Conservation (phyloP, 352 stramenopile genomes). For the Phytopythium aichiense region DNA sequence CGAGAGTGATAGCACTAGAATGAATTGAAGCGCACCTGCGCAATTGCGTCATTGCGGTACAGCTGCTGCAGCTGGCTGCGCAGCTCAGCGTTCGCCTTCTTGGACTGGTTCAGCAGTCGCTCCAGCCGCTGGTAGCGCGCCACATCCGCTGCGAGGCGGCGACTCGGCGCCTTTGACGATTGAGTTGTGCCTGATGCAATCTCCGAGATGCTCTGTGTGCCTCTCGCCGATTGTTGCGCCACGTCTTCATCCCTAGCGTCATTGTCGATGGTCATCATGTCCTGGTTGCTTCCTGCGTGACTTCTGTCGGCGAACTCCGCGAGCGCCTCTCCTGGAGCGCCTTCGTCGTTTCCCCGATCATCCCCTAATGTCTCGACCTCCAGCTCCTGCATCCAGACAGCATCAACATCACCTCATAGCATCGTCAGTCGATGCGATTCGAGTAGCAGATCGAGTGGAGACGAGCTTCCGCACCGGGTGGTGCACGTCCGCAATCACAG, state of each 20-base stretch:
- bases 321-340: too few relatives aligned
- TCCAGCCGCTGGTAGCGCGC: conserved; percentile 13
- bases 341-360: too few relatives aligned
- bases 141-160: background rate
- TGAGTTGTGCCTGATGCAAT: background rate
- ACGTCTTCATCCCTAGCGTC: background rate
- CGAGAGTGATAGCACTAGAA: background rate
- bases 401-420: too few relatives aligned
- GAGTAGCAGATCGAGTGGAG: too few relatives aligned
- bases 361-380: too few relatives aligned
- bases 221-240: background rate
- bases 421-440: too few relatives aligned
- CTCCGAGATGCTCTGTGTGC: background rate
- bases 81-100: conserved; percentile 43
- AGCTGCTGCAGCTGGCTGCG: conserved; percentile 45
- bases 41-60: conserved; percentile 40
- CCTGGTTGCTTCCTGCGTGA: background rate
- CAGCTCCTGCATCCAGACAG: too few relatives aligned
- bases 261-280: background rate
- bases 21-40: conserved; percentile 23
- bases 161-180: background rate
- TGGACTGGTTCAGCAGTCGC: conserved; percentile 37
- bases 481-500: background rate
- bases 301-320: too few relatives aligned
- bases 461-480: too few relatives aligned